Evolutionary conservation across 2,329 filamentous ascomycete genomes (phyloP).

Genomic region (Colletotrichum salicis): DNA sequence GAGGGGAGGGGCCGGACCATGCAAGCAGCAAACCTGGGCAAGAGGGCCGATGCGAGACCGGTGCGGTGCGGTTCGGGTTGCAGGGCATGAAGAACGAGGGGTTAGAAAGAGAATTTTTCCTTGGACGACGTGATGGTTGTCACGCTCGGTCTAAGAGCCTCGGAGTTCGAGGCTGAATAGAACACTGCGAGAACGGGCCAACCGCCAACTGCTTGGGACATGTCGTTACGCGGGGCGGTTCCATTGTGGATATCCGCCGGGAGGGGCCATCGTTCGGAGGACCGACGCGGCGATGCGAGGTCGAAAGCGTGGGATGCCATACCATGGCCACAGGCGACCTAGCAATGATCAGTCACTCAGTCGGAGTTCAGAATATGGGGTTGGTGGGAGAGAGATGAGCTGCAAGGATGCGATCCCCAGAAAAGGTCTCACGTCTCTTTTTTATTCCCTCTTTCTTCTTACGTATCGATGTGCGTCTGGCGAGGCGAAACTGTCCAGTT

Average conservation of each 20-base stretch:
- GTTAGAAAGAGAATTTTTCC: background rate
- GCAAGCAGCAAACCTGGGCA: background rate
- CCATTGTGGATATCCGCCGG: conserved; percentile 2
- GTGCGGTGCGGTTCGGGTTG: background rate
- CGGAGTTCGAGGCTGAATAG: conserved; percentile 20
- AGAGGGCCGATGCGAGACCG: conserved; percentile 32
- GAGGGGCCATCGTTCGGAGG: conserved; percentile 12
- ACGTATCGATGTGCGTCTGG: background rate
- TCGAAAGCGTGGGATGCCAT: conserved; percentile 1
- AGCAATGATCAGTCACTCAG: background rate
- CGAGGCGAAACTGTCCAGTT: background rate
- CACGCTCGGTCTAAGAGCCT: conserved; percentile 24
- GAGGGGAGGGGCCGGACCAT: background rate
- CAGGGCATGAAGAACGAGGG: background rate
- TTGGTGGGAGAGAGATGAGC: background rate
- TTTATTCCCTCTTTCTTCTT: conserved; percentile 2
- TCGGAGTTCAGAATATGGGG: background rate
- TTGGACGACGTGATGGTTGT: background rate
- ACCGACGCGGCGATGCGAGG: conserved; percentile 27
- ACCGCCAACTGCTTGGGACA: background rate
- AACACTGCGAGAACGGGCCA: background rate
- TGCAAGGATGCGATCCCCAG: conserved; percentile 4
- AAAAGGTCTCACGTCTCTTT: background rate
- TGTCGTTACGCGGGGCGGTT: background rate
- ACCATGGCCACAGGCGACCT: background rate